A percentile compares a stretch with the other conserved stretches of the same genome.
phyloP scores from a whole-genome alignment of 192 early-diverging fungal genomes.

The Coemansia sp. region DNA sequence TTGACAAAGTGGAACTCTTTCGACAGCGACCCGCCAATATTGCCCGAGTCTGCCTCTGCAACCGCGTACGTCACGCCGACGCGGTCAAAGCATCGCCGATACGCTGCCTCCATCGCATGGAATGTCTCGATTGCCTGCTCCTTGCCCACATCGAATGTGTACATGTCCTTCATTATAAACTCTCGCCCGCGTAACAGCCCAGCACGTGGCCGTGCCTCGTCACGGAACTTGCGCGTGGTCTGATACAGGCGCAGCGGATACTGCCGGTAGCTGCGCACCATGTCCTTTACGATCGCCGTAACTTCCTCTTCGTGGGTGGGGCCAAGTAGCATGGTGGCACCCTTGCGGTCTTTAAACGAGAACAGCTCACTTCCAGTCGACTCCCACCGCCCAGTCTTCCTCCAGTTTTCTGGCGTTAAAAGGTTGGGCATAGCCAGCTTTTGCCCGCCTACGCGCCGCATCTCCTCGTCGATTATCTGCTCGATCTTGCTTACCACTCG shows the following conservation, averaged over 20 bases:
- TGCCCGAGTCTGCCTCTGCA: conserved; percentile 90
- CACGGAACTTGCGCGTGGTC: conserved; percentile 83
- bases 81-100: conserved; percentile 71
- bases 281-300: conserved; percentile 69
- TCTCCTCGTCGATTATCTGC: conserved; percentile 79
- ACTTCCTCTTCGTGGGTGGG: conserved; percentile 97
- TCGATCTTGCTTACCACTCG: conserved; percentile 77
- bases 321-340: conserved; percentile 67
- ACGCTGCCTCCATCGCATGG: conserved; percentile 72
- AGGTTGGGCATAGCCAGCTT: conserved; percentile 74
- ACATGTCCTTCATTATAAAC: conserved; percentile 97
- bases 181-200: conserved; percentile 87
- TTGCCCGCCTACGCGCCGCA: conserved; percentile 74
- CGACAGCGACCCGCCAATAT: conserved; percentile 86
- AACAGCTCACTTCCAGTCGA: conserved; percentile 71
- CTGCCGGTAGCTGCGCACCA: conserved; percentile 70
- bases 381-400: conserved; percentile 79
- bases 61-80: conserved; percentile 84
- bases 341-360: conserved; percentile 78
- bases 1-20: conserved; percentile 91
- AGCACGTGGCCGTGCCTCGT: conserved; percentile 80
- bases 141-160: conserved; percentile 79
- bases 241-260: conserved; percentile 89
- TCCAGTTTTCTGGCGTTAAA: conserved; percentile 73
- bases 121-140: conserved; percentile 77